phyloP scores from a whole-genome alignment of 805 yeast species.

The Maudiozyma bulderi region DNA sequence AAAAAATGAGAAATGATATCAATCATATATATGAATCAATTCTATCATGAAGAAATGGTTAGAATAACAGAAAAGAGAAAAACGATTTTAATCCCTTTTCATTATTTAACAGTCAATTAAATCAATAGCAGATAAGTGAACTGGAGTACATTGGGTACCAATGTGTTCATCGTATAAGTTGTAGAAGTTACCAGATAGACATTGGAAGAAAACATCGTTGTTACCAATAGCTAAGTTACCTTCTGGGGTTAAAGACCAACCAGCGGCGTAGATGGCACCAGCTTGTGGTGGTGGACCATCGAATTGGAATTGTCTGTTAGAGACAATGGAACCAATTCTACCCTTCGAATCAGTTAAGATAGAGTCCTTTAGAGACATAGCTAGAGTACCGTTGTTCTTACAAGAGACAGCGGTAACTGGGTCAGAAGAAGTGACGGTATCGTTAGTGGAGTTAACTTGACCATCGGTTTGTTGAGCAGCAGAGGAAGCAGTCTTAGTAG shows the following conservation, averaged over 20 bases:
- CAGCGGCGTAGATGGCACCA: conserved; percentile 62
- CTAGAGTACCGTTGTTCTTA: conserved; percentile 40
- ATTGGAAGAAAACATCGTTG: conserved; percentile 56
- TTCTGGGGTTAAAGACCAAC: conserved; percentile 49
- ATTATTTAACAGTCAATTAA: conserved; percentile 30
- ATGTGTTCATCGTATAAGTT: conserved; percentile 58
- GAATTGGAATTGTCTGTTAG: conserved; percentile 78
- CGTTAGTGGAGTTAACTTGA: conserved; percentile 15
- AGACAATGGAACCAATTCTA: conserved; percentile 71
- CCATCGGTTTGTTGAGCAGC: conserved; percentile 13
- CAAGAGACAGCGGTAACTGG: conserved; percentile 36
- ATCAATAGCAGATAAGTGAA: conserved; percentile 42
- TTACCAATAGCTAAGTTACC: conserved; percentile 58
- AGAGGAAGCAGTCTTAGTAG: conserved; percentile 7
- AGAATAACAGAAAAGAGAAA: neutral
- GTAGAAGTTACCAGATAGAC: conserved; percentile 67
- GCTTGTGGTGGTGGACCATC: conserved; percentile 86
- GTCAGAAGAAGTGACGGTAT: conserved; percentile 8
- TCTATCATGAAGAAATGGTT: neutral
- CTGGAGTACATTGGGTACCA: conserved; percentile 48
- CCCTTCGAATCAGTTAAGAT: conserved; percentile 51
- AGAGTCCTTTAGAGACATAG: conserved; percentile 43
- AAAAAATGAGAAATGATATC: too few species aligned
- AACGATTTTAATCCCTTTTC: neutral
- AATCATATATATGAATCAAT: neutral